These are phyloP conservation scores for Monosporozyma yasuniensis DNA, from an alignment of 805 yeast species.

Conservation along the genomic window DNA sequence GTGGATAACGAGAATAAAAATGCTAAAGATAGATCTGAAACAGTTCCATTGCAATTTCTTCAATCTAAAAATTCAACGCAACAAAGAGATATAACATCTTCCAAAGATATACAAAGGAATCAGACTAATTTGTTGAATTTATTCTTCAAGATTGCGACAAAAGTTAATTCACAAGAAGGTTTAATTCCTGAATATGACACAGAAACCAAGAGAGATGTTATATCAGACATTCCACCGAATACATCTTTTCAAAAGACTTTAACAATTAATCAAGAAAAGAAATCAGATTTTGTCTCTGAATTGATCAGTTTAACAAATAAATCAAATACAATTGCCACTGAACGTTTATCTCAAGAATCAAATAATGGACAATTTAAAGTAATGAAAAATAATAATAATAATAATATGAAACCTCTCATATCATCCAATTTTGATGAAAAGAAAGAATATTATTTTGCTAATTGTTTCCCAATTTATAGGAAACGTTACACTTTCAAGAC, in stretches of 20 bases:
- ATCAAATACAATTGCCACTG: slow-evolving; percentile 4
- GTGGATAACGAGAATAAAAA: background rate
- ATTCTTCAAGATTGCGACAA: slow-evolving; percentile 3
- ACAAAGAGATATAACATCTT: background rate
- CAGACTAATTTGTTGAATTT: slow-evolving; percentile 2
- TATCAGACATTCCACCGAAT: background rate
- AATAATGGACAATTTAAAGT: background rate
- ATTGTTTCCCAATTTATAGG: slow-evolving; percentile 77
- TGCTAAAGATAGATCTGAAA: background rate
- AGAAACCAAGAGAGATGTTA: background rate
- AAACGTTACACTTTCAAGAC: slow-evolving; percentile 47
- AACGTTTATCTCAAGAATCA: slow-evolving; percentile 3
- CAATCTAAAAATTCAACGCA: background rate
- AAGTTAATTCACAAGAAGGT: slow-evolving; percentile 1
- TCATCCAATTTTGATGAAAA: slow-evolving; percentile 24
- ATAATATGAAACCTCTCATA: background rate
- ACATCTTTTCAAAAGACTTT: background rate
- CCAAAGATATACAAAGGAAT: background rate
- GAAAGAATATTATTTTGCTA: slow-evolving; percentile 61
- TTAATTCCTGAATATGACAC: background rate
- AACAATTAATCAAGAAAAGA: background rate
- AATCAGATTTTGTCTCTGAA: slow-evolving; percentile 1
- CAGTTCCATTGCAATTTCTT: background rate
- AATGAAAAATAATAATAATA: background rate
- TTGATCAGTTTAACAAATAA: slow-evolving; percentile 3